Base-by-base conservation (phyloP, 1,139 yeast species). In the Yamadazyma mexicana region DNA sequence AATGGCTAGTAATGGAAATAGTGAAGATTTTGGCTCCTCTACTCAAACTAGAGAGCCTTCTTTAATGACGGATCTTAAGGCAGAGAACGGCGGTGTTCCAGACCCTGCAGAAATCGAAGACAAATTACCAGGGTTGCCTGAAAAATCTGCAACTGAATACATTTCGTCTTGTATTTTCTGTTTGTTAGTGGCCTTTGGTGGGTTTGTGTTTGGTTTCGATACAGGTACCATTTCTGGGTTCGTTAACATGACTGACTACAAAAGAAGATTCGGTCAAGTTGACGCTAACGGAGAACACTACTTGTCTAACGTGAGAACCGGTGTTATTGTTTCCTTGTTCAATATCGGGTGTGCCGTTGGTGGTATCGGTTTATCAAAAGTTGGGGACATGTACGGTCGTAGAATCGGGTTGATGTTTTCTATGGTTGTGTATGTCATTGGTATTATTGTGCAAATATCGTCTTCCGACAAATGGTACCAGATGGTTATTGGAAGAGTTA, bases 331-430 rank as follows among this genome's bases (percentile, higher is more conserved):
- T 38, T 71, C 91, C 5, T 68, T 81, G 29, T 81, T 85, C 56
- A 82, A 83, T 52, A 62, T 83, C 36, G 89, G 91, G 11, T 83
- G 89, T 53, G 84, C 84, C 33, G 49, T 79, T 44, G 94, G 95
- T 38, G 88, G 92, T 20, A 61, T 85, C 29, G 48, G 75, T 2
- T 67, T 84, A 18, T 73, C 82, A 18, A 75, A 71, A 51, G 38
- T 66, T 31, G 81, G 79, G 37, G 85, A 81, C 46, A 49, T 59
- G 4, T 56, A 62, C 45, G 88, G 88, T 23, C 66, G 86, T 51
- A 75, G 77, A 52, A 45, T 55, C 14, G 78, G 80, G 7, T 59
- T 82, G 16, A 69, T 67, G 56, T 48, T 67, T 20, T 62, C 83
- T 15, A 62, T 76, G 61, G 44, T 61, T 3, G 56, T 77, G 23